Conservation (phyloP, 1,284 basidiomycete species). For the Wallemia ichthyophaga region DNA sequence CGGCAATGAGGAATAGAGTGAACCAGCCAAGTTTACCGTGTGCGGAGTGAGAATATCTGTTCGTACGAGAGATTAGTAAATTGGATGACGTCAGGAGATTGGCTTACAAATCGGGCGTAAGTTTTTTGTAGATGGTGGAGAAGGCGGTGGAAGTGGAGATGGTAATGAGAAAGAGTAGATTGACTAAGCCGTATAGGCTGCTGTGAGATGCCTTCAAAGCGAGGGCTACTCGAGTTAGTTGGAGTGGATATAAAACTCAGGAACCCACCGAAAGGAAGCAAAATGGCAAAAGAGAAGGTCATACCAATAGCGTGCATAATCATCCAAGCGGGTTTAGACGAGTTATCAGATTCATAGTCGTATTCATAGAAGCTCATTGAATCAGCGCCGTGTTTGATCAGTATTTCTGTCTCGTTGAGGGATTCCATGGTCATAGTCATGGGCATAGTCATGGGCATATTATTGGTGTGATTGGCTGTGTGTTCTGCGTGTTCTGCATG, state of each 20-base stretch:
- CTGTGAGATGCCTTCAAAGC: slow-evolving; percentile 39
- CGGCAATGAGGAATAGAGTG: slow-evolving; percentile 25
- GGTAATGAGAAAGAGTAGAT: slow-evolving; percentile 28
- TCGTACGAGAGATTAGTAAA: slow-evolving; percentile 5
- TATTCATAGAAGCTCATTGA: slow-evolving; percentile 29
- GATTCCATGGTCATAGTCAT: slow-evolving; percentile 8
- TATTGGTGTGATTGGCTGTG: too few relatives aligned
- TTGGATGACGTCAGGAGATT: slow-evolving; percentile 8
- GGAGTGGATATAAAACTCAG: slow-evolving; percentile 3
- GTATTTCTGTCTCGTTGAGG: slow-evolving; percentile 41
- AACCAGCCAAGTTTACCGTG: slow-evolving; percentile 35
- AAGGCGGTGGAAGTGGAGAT: slow-evolving; percentile 28
- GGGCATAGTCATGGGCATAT: neutral
- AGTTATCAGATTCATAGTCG: slow-evolving; percentile 17
- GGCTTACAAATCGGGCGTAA: slow-evolving; percentile 45
- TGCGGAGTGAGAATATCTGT: slow-evolving; percentile 33
- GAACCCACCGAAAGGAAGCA: slow-evolving; percentile 34
- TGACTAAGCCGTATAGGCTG: slow-evolving; percentile 25
- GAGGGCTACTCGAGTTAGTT: slow-evolving; percentile 23
- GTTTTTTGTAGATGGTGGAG: slow-evolving; percentile 33
- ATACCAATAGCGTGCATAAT: slow-evolving; percentile 33
- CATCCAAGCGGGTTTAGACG: slow-evolving; percentile 23
- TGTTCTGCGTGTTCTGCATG: too few relatives aligned
- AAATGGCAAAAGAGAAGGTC: slow-evolving; percentile 39
- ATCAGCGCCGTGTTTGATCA: slow-evolving; percentile 29